Base-by-base conservation (phyloP, 1,284 basidiomycete species). In the Cystobasidium sp. region DNA sequence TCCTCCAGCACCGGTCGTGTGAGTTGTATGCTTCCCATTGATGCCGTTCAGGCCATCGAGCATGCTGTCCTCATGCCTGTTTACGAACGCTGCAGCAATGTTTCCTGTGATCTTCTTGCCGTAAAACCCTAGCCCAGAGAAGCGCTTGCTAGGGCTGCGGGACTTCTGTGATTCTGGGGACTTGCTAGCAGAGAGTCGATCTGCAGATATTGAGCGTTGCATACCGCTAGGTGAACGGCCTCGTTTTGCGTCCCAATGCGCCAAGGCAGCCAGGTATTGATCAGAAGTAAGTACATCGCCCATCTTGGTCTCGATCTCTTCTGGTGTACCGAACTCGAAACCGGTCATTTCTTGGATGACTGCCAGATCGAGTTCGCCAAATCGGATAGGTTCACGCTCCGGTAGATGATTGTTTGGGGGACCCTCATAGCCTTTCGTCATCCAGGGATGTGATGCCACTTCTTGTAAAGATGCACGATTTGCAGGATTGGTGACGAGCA, bases 101-200 rank as follows among this genome's bases (percentile, higher is more conserved):
- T 79, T 79, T 44, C 80, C 78, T 1, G 80, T 78, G 55, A 98
- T 84, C 84, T 96, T 97, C 79, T 91, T 89, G 44, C 91, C 87
- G 81, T 97, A 97, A 81, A 96, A 97, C 80, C 97, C 94, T 80
- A 99, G 92, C 2, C 94, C 95, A 31, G 92, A 94, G 82, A 98
- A 97, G 39, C 87, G 83, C 78, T 86, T 82, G 68, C 75, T 78
- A 7, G 77, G 73, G 16, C 76, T 77, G 84, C 41, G 82, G 77
- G 51, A 77, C 49, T 73, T 73, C 78, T 79, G 20, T 24, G n/a
- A 10, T 46, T 62, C 74, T 44, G 61, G 65, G 9, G 64, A 66
- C 24, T 55, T 75, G 31, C 18, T 64, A 10, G 39, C 52, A 31
- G 56, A 67, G 10, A 68, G 41, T 14, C 62, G 70, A 9, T 65